Conservation (phyloP, 2,329 filamentous ascomycete species). For the Neurospora sp. region DNA sequence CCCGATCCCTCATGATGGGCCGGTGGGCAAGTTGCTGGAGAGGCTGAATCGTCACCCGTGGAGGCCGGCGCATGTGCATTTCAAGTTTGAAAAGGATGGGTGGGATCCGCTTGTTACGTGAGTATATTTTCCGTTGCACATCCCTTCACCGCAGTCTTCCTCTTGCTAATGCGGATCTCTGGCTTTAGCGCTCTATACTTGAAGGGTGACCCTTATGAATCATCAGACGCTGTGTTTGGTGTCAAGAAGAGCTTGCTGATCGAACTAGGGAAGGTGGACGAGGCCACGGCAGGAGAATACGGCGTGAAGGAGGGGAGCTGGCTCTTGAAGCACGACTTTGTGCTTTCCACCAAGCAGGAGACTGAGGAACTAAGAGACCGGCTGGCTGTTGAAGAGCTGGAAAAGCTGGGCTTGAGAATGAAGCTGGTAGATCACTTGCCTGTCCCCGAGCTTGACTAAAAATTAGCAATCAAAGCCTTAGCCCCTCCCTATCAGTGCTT, state of each 20-base stretch:
- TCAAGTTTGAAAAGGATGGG: slow-evolving; percentile 76
- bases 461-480: background rate
- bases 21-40: slow-evolving; percentile 63
- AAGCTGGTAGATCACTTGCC: slow-evolving; percentile 69
- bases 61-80: slow-evolving; percentile 72
- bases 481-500: background rate
- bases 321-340: slow-evolving; percentile 64
- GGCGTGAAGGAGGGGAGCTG: slow-evolving; percentile 53
- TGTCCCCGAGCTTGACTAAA: slow-evolving; percentile 54
- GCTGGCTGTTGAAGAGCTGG: slow-evolving; percentile 55
- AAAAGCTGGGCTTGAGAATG: slow-evolving; percentile 56
- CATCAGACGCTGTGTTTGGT: slow-evolving; percentile 76
- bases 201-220: slow-evolving; percentile 71
- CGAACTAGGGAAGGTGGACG: slow-evolving; percentile 44
- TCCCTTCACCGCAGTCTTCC: background rate
- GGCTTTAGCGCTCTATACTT: slow-evolving; percentile 60
- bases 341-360: slow-evolving; percentile 63
- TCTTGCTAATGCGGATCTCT: background rate
- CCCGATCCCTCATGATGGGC: slow-evolving; percentile 75
- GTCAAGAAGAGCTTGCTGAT: slow-evolving; percentile 75
- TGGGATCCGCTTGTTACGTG: slow-evolving; percentile 79
- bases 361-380: slow-evolving; percentile 55
- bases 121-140: slow-evolving; percentile 25
- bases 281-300: slow-evolving; percentile 49
- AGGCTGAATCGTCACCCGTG: slow-evolving; percentile 64